Percentiles rank a stretch among this genome's conserved stretches.
Evolutionary conservation across 2,329 filamentous ascomycete species (phyloP).

Genomic region (Curvularia sp.): DNA sequence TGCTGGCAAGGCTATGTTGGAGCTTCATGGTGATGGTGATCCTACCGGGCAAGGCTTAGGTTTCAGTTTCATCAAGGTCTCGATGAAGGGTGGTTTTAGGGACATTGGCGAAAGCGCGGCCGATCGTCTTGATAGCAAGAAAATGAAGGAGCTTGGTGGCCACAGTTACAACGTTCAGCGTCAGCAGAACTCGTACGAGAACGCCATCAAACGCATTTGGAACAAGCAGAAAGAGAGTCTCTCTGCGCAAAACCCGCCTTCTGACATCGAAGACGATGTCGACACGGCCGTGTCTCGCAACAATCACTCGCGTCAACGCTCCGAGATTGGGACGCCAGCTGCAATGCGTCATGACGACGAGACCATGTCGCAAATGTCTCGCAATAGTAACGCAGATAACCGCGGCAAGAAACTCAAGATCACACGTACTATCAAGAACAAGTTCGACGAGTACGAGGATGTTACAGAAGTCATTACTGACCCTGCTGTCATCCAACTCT

Average conservation of each 20-base stretch:
- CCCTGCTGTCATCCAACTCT: constrained; percentile 85
- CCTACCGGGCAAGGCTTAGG: constrained; percentile 91
- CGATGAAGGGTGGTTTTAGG: constrained; percentile 98
- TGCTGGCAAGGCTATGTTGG: constrained; percentile 94
- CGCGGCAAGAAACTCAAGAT: constrained; percentile 74
- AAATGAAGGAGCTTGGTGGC: constrained; percentile 72
- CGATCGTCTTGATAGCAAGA: constrained; percentile 83
- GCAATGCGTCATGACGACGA: constrained; percentile 69
- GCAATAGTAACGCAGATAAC: constrained; percentile 64
- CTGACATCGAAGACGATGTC: constrained; percentile 73
- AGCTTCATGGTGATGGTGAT: constrained; percentile 91
- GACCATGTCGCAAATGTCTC: constrained; percentile 63
- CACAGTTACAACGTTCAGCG: constrained; percentile 98
- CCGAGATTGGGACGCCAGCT: constrained; percentile 66
- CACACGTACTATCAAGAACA: constrained; percentile 69
- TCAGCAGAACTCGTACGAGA: constrained; percentile 90
- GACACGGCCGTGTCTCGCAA: constrained; percentile 57
- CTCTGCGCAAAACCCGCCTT: constrained; percentile 74
- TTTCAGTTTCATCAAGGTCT: constrained; percentile 96
- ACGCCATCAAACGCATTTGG: constrained; percentile 92
- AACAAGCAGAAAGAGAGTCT: constrained; percentile 82
- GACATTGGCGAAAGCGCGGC: constrained; percentile 87
- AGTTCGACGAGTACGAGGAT: constrained; percentile 67
- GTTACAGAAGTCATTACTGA: constrained; percentile 61
- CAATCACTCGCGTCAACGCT: constrained; percentile 56